Evolutionary conservation across 1,284 basidiomycete genomes (phyloP).

Genomic region (Pterulicium gracile): DNA sequence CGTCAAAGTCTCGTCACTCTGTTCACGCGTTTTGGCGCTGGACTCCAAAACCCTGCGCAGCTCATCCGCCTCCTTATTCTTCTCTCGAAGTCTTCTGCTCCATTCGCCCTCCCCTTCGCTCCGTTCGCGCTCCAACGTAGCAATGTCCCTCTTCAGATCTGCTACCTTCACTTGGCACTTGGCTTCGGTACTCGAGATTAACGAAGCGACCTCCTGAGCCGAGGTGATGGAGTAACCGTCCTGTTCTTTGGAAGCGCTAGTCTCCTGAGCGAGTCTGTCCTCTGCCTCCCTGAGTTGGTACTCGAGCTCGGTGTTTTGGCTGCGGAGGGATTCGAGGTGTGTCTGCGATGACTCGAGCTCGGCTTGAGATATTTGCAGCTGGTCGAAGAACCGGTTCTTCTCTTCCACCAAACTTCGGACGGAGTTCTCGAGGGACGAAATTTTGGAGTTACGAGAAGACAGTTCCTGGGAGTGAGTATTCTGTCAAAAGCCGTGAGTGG

Average conservation of each 20-base stretch:
- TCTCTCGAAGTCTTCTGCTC: conserved; percentile 69
- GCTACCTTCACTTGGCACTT: conserved; percentile 68
- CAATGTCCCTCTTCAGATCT: conserved; percentile 52
- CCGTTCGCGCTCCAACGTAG: conserved; percentile 57
- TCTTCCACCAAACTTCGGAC: conserved; percentile 58
- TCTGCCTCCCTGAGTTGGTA: conserved; percentile 75
- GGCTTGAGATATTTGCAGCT: conserved; percentile 76
- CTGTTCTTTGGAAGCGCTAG: conserved; percentile 50
- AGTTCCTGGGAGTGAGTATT: conserved; percentile 61
- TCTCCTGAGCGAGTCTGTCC: conserved; percentile 66
- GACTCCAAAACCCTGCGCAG: conserved; percentile 49
- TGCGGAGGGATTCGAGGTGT: conserved; percentile 62
- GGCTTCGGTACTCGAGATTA: conserved; percentile 69
- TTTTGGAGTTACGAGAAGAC: conserved; percentile 46
- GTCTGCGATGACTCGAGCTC: conserved; percentile 76
- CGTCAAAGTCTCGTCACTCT: conserved; percentile 45
- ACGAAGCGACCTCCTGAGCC: conserved; percentile 59
- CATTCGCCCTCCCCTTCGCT: conserved; percentile 77
- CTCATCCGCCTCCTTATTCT: conserved; percentile 68
- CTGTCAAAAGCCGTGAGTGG: conserved; percentile 27
- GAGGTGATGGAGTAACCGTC: conserved; percentile 30
- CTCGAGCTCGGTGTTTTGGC: conserved; percentile 72
- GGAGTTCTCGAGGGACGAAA: conserved; percentile 60
- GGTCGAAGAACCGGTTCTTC: conserved; percentile 74
- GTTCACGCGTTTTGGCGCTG: conserved; percentile 43